Conservation (phyloP, 2,329 filamentous ascomycete species). For the Colletotrichum sp. region DNA sequence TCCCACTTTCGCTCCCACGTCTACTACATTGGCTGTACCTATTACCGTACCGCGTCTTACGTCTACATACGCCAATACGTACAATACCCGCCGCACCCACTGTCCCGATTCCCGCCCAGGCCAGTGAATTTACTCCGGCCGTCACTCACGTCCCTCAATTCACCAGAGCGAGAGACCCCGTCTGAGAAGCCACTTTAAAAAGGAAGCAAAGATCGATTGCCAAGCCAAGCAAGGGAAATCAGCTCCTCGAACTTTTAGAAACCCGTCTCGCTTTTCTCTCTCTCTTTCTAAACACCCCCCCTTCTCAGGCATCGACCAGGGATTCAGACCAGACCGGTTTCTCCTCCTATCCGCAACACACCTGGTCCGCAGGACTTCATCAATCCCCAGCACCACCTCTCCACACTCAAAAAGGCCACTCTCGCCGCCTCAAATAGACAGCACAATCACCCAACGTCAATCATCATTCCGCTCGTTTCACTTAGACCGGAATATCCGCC, state of each 20-base stretch:
- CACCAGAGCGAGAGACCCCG: background rate
- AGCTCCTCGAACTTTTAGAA: constrained; percentile 10
- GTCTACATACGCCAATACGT: background rate
- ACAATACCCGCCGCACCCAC: background rate
- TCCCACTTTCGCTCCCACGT: constrained; percentile 5
- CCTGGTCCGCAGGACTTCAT: background rate
- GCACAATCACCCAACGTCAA: background rate
- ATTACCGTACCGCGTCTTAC: background rate
- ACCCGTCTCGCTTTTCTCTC: background rate
- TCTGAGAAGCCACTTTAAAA: background rate
- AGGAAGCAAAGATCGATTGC: constrained; percentile 2
- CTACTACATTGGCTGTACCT: background rate
- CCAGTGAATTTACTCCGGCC: background rate
- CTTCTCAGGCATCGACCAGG: background rate
- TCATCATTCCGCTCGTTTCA: constrained; percentile 9
- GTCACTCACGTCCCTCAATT: background rate
- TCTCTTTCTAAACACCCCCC: background rate
- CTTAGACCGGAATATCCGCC: background rate
- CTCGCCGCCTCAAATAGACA: background rate
- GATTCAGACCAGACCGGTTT: background rate
- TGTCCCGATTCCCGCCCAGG: background rate
- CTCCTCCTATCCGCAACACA: background rate
- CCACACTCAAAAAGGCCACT: constrained; percentile 5
- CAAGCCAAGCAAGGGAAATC: constrained; percentile 20
- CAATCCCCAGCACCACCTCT: background rate